Conservation (phyloP, 2,329 filamentous ascomycete genomes). For the Phialophora tarda region DNA sequence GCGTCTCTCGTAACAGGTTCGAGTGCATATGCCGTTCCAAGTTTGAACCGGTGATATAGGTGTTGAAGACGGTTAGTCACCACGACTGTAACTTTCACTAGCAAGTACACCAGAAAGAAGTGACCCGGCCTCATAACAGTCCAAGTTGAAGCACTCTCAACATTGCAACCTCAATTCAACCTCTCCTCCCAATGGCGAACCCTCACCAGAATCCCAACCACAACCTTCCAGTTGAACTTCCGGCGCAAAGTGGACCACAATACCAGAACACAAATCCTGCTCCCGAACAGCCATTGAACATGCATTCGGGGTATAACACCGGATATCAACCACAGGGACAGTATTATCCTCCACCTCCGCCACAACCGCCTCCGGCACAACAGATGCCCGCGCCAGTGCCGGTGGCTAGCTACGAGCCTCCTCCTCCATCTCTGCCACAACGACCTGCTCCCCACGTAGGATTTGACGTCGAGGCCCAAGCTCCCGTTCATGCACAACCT, state of each 20-base stretch:
- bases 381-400: constrained; percentile 1
- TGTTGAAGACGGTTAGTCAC: background rate
- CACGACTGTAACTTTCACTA: background rate
- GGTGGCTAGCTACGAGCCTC: constrained; percentile 15
- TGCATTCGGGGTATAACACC: constrained; percentile 1
- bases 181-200: constrained; percentile 14
- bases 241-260: constrained; percentile 12
- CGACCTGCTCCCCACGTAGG: constrained; percentile 9
- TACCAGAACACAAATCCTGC: background rate
- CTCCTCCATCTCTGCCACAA: constrained; percentile 23
- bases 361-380: constrained; percentile 5
- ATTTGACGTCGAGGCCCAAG: constrained; percentile 11
- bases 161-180: background rate
- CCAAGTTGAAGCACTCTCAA: background rate
- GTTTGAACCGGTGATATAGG: background rate
- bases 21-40: background rate
- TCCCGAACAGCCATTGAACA: constrained; percentile 2
- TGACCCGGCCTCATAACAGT: background rate
- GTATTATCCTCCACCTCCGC: constrained; percentile 16
- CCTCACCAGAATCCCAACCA: constrained; percentile 13
- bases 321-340: constrained; percentile 13
- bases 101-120: background rate
- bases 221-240: constrained; percentile 17
- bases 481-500: constrained; percentile 7
- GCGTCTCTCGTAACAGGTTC: background rate